A percentile compares a stretch with the other conserved stretches of the same genome.
phyloP scores from a whole-genome alignment of 2,329 filamentous ascomycete species.

The Neopestalotiopsis sp. region DNA sequence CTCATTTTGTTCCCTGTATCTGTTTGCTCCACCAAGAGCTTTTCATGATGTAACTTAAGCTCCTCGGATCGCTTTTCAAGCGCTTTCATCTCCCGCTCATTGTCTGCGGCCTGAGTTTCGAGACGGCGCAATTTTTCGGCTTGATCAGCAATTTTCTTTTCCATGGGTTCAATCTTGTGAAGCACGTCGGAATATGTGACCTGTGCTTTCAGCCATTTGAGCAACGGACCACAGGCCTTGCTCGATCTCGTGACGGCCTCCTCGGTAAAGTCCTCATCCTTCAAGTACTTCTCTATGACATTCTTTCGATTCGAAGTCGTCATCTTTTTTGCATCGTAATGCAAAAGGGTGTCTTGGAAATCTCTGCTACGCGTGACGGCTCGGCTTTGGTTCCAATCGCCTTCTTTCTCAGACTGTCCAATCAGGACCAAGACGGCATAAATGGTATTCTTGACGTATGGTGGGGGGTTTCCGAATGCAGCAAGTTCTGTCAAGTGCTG shows the following conservation, averaged over 20 bases:
- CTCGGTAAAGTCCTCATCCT: constrained; percentile 93
- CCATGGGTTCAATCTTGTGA: constrained; percentile 86
- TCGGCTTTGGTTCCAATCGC: constrained; percentile 91
- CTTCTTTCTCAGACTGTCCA: constrained; percentile 75
- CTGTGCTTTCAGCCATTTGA: constrained; percentile 96
- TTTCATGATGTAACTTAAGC: constrained; percentile 82
- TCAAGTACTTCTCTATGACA: constrained; percentile 92
- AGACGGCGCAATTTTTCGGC: constrained; percentile 50
- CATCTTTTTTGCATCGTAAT: constrained; percentile 96
- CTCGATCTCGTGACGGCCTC: constrained; percentile 95
- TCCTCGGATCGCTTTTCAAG: constrained; percentile 88
- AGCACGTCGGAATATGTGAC: constrained; percentile 98
- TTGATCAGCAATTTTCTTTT: constrained; percentile 68
- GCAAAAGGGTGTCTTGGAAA: constrained; percentile 77
- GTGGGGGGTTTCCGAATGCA: constrained; percentile 92
- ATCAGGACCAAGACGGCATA: constrained; percentile 97
- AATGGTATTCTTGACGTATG: constrained; percentile 87
- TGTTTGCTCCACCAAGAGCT: too few species aligned
- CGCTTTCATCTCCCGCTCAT: constrained; percentile 60
- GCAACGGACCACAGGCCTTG: constrained; percentile 94
- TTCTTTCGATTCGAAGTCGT: constrained; percentile 79
- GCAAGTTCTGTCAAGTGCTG: constrained; percentile 97
- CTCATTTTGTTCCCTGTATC: too few species aligned
- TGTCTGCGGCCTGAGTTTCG: background rate
- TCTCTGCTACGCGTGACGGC: constrained; percentile 89